Percentiles rank a stretch among this genome's conserved stretches.
These are phyloP conservation scores for Closterium sp. DNA, from an alignment of 139 green algal species.

Conservation along the genomic window DNA sequence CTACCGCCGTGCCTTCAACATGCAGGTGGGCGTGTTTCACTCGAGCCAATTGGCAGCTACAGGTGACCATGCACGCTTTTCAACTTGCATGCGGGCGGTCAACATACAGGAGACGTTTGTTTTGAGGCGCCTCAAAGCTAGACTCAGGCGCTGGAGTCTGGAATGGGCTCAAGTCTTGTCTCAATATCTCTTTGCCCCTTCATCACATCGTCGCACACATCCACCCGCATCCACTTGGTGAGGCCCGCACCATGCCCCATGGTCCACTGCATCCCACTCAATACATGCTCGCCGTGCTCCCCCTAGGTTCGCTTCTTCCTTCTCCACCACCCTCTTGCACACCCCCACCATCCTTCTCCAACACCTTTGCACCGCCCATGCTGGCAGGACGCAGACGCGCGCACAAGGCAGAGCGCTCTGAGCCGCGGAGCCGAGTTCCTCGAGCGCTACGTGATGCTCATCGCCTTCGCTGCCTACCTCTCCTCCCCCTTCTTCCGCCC, in stretches of 20 bases:
- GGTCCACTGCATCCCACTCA: too few species aligned
- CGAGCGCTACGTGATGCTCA: conserved; percentile 89
- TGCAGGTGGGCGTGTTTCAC: conserved; percentile 32
- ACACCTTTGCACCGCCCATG: background rate
- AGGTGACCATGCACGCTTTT: background rate
- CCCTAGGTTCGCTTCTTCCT: too few species aligned
- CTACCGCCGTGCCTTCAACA: conserved; percentile 82
- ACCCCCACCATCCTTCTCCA: background rate
- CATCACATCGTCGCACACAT: too few species aligned
- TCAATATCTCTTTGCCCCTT: too few species aligned
- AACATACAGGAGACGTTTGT: too few species aligned
- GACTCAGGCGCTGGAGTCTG: too few species aligned
- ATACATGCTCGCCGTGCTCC: too few species aligned
- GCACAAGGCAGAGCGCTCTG: conserved; percentile 63
- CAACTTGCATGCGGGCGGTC: background rate
- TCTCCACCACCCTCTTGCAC: background rate
- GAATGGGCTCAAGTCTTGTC: too few species aligned
- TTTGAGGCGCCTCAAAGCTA: too few species aligned
- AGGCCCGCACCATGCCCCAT: too few species aligned
- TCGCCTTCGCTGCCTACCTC: conserved; percentile 82
- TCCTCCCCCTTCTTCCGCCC: conserved; percentile 45
- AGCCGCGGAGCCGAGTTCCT: conserved; percentile 80
- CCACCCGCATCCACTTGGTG: too few species aligned
- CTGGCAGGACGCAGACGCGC: conserved; percentile 3
- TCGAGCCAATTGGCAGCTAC: too few species aligned